A percentile compares a stretch with the other conserved stretches of the same genome.
Conservation (phyloP, 768 basidiomycete species). For the Boletus rex-veris region DNA sequence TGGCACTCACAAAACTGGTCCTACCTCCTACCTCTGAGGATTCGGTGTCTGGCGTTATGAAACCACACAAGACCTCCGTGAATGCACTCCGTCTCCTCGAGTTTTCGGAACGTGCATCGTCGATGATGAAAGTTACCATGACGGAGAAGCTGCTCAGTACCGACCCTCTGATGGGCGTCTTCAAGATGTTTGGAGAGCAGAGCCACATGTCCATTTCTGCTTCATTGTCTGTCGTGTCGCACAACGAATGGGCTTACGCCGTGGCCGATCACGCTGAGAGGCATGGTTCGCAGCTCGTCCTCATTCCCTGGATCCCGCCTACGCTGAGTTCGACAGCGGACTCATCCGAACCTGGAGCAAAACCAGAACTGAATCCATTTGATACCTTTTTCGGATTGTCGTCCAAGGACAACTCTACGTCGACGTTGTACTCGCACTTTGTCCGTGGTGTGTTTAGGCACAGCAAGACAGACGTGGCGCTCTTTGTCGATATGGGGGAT, state of each 20-base stretch:
- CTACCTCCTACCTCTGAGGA: conserved; percentile 35
- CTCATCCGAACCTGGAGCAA: conserved; percentile 25
- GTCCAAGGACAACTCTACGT: conserved; percentile 46
- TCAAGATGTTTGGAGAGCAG: conserved; percentile 74
- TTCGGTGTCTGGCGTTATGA: background rate
- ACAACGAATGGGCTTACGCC: conserved; percentile 65
- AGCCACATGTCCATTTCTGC: conserved; percentile 64
- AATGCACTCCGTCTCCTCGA: conserved; percentile 88
- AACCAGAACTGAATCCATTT: conserved; percentile 56
- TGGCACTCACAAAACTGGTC: conserved; percentile 85
- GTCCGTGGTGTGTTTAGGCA: conserved; percentile 78
- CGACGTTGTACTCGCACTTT: conserved; percentile 73
- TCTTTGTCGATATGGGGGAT: conserved; percentile 75
- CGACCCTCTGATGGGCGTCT: conserved; percentile 71
- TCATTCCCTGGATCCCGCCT: conserved; percentile 77
- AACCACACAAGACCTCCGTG: conserved; percentile 31
- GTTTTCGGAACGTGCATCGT: conserved; percentile 82
- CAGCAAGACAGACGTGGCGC: conserved; percentile 70
- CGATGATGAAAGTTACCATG: conserved; percentile 78
- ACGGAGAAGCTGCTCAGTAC: conserved; percentile 64
- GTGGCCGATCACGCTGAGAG: conserved; percentile 60
- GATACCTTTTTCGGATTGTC: conserved; percentile 69
- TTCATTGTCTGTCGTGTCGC: conserved; percentile 71
- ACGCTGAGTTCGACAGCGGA: conserved; percentile 32
- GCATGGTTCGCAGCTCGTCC: conserved; percentile 63